Evolutionary conservation across 345 rosid genomes (phyloP).

Genomic region (Sisymbrium irio): DNA sequence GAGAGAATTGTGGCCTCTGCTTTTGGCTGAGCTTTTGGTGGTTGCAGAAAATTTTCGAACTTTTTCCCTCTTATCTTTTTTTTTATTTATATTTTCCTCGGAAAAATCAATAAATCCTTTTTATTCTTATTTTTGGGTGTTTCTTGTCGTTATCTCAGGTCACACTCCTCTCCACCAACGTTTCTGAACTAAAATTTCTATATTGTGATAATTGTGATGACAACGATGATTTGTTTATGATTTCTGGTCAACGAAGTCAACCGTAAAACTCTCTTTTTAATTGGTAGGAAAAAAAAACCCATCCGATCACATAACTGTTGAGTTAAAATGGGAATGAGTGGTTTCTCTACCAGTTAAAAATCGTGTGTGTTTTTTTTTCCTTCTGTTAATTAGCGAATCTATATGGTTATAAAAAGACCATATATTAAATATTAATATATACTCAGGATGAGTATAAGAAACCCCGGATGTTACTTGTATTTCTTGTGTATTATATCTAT

Average conservation of each 20-base stretch:
- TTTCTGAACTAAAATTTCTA: slow-evolving; percentile 1
- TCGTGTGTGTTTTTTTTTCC: background rate
- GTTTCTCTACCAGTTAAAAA: background rate
- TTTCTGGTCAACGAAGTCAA: background rate
- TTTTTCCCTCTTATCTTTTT: slow-evolving; percentile 9
- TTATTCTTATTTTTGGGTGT: background rate
- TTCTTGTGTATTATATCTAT: slow-evolving; percentile 12
- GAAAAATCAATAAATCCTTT: background rate
- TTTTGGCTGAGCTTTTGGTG: slow-evolving; percentile 44
- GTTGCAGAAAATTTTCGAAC: slow-evolving; percentile 35
- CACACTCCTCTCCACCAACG: slow-evolving; percentile 28
- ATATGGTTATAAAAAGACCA: background rate
- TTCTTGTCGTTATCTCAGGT: slow-evolving; percentile 21
- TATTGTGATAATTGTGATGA: background rate
- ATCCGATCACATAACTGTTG: too few relatives aligned
- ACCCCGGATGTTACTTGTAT: background rate
- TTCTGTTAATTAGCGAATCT: background rate
- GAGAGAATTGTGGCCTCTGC: slow-evolving; percentile 34
- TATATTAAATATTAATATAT: slow-evolving; percentile 4
- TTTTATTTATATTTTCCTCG: slow-evolving; percentile 3
- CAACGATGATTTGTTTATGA: slow-evolving; percentile 1
- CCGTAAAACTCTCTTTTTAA: background rate
- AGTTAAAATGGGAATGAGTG: background rate
- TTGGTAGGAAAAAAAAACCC: too few relatives aligned
- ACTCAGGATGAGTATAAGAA: slow-evolving; percentile 7